A percentile compares a stretch with the other conserved stretches of the same genome.
Evolutionary conservation across 2,329 filamentous ascomycete species (phyloP).

Genomic region (Pseudocercospora eumusae): DNA sequence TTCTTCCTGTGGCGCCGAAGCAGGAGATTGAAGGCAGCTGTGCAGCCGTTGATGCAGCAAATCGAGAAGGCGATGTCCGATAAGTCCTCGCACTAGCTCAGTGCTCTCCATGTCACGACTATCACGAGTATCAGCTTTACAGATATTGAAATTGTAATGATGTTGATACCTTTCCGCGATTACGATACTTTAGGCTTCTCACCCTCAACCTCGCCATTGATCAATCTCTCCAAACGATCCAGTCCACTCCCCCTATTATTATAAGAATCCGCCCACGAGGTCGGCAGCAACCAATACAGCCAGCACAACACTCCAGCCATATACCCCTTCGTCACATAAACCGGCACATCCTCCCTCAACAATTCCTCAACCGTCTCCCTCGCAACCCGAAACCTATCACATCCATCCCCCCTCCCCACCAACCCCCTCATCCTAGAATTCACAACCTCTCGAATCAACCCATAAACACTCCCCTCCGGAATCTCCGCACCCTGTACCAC

Average conservation of each 20-base stretch:
- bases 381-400: conserved; percentile 24
- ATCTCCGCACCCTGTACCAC: conserved; percentile 44
- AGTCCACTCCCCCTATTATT: conserved; percentile 16
- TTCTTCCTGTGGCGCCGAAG: conserved; percentile 21
- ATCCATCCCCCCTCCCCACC: conserved; percentile 10
- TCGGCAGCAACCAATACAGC: conserved; percentile 23
- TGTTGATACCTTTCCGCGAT: background rate
- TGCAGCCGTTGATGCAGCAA: conserved; percentile 10
- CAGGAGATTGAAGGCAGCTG: conserved; percentile 12
- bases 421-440: conserved; percentile 17
- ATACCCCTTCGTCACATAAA: conserved; percentile 21
- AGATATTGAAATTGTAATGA: background rate
- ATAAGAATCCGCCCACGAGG: conserved; percentile 19
- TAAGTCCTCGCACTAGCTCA: conserved; percentile 14
- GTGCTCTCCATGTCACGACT: background rate
- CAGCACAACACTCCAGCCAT: conserved; percentile 19
- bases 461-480: conserved; percentile 50
- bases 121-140: background rate
- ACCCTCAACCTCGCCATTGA: background rate
- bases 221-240: conserved; percentile 11
- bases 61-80: conserved; percentile 15
- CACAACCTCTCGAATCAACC: conserved; percentile 49
- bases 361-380: conserved; percentile 20
- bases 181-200: conserved; percentile 7
- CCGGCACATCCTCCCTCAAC: conserved; percentile 13